Conservation (phyloP, 495 filamentous ascomycete genomes). For the Aspergillus panamensis region DNA sequence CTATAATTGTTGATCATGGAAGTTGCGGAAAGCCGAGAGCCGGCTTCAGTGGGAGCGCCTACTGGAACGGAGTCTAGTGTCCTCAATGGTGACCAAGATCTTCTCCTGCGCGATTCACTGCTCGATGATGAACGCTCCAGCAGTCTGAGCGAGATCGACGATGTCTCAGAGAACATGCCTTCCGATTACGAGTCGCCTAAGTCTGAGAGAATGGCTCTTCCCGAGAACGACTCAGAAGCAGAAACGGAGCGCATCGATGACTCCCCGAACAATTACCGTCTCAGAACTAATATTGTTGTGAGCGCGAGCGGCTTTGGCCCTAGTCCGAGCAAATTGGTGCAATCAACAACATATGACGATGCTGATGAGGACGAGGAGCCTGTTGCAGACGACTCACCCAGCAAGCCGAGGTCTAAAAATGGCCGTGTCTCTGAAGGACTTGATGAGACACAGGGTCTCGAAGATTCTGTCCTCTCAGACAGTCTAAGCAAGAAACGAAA, state of each 20-base stretch:
- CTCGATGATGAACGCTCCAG: slow-evolving; percentile 54
- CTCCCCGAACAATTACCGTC: slow-evolving; percentile 73
- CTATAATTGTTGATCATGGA: slow-evolving; percentile 32
- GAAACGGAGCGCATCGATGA: slow-evolving; percentile 93
- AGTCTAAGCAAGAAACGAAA: slow-evolving; percentile 47
- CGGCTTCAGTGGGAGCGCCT: slow-evolving; percentile 33
- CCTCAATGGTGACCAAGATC: slow-evolving; percentile 40
- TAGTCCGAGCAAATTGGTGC: slow-evolving; percentile 65
- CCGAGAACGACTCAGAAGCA: slow-evolving; percentile 88
- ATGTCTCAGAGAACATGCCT: slow-evolving; percentile 59
- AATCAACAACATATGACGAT: slow-evolving; percentile 48
- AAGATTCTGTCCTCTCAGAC: slow-evolving; percentile 33
- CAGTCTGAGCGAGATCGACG: slow-evolving; percentile 91
- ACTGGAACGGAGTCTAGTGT: slow-evolving; percentile 33
- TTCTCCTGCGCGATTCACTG: slow-evolving; percentile 37
- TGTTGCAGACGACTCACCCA: slow-evolving; percentile 39
- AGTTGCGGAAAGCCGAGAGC: slow-evolving; percentile 41
- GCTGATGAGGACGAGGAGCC: slow-evolving; percentile 41
- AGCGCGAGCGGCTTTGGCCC: slow-evolving; percentile 49
- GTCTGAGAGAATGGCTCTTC: slow-evolving; percentile 30
- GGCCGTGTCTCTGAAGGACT: slow-evolving; percentile 25
- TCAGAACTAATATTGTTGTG: slow-evolving; percentile 59
- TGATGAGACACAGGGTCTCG: slow-evolving; percentile 30
- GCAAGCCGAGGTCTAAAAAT: slow-evolving; percentile 38
- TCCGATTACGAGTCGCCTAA: slow-evolving; percentile 54